phyloP scores from a whole-genome alignment of 2,329 filamentous ascomycete genomes.

The Elsinoe perseae region DNA sequence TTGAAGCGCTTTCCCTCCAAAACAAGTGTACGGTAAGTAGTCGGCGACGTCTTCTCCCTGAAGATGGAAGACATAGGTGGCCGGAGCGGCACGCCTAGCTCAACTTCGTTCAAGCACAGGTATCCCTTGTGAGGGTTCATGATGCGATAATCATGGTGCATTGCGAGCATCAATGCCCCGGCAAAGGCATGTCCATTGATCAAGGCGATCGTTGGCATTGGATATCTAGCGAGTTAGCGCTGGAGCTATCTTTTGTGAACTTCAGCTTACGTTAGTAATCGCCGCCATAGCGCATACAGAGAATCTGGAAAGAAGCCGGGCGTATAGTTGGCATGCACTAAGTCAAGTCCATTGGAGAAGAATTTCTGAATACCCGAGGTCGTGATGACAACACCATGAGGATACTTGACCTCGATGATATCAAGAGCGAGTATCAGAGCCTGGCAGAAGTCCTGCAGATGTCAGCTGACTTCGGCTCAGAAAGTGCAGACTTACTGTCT shows the following conservation, averaged over 20 bases:
- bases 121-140: slow-evolving; percentile 65
- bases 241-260: neutral
- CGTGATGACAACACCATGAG: slow-evolving; percentile 67
- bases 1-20: slow-evolving; percentile 66
- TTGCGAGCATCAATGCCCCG: slow-evolving; percentile 70
- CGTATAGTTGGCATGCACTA: slow-evolving; percentile 55
- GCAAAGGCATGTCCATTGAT: slow-evolving; percentile 73
- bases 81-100: slow-evolving; percentile 68
- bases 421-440: slow-evolving; percentile 65
- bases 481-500: slow-evolving; percentile 36
- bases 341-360: slow-evolving; percentile 76
- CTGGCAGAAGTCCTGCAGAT: slow-evolving; percentile 48
- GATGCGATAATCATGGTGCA: slow-evolving; percentile 77
- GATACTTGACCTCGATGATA: slow-evolving; percentile 60
- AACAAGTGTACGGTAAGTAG: slow-evolving; percentile 55
- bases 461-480: neutral
- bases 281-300: slow-evolving; percentile 58
- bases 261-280: slow-evolving; percentile 50
- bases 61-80: slow-evolving; percentile 69
- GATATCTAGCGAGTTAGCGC: slow-evolving; percentile 43
- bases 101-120: slow-evolving; percentile 72
- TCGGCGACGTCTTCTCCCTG: slow-evolving; percentile 54
- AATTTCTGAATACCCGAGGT: slow-evolving; percentile 70
- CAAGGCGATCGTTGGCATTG: slow-evolving; percentile 75
- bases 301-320: slow-evolving; percentile 52